A percentile compares a stretch with the other conserved stretches of the same genome.
Evolutionary conservation across 2,329 filamentous ascomycete genomes (phyloP).

Genomic region (Fusarium palustre): DNA sequence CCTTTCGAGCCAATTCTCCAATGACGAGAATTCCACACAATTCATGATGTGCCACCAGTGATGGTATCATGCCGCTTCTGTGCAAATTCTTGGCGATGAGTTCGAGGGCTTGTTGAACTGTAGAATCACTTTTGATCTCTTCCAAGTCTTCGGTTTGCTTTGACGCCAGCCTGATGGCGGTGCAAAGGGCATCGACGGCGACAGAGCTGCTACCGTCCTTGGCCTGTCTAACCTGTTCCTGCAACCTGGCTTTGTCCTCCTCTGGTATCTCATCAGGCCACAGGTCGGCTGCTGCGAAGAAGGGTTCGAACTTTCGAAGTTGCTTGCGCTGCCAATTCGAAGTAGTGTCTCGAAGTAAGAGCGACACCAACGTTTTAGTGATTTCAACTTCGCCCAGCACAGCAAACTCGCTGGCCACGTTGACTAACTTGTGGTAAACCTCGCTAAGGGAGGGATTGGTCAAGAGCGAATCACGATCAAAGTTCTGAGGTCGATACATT

Average conservation of each 20-base stretch:
- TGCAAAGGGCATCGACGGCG: slow-evolving; percentile 13
- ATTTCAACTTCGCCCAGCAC: slow-evolving; percentile 32
- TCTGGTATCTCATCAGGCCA: slow-evolving; percentile 35
- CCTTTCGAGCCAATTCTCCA: slow-evolving; percentile 25
- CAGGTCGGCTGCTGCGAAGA: slow-evolving; percentile 25
- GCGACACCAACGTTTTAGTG: slow-evolving; percentile 23
- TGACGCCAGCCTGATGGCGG: slow-evolving; percentile 20
- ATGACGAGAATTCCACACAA: slow-evolving; percentile 26
- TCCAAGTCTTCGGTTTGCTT: slow-evolving; percentile 7
- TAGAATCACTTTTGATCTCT: slow-evolving; percentile 13
- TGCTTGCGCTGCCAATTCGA: slow-evolving; percentile 33
- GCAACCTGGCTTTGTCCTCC: slow-evolving; percentile 7
- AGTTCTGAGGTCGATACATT: slow-evolving; percentile 20
- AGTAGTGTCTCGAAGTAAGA: slow-evolving; percentile 33
- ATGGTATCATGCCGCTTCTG: background rate
- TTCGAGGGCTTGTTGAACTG: slow-evolving; percentile 24
- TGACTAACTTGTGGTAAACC: slow-evolving; percentile 19
- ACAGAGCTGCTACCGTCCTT: background rate
- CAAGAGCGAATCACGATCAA: slow-evolving; percentile 16
- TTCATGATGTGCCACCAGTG: slow-evolving; percentile 10
- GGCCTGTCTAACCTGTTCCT: background rate
- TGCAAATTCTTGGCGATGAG: slow-evolving; percentile 12
- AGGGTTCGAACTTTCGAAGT: slow-evolving; percentile 17
- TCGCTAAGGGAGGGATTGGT: slow-evolving; percentile 13
- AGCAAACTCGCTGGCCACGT: slow-evolving; percentile 37